Base-by-base conservation (phyloP, 345 rosid genomes). In the Syzygium aromaticum region DNA sequence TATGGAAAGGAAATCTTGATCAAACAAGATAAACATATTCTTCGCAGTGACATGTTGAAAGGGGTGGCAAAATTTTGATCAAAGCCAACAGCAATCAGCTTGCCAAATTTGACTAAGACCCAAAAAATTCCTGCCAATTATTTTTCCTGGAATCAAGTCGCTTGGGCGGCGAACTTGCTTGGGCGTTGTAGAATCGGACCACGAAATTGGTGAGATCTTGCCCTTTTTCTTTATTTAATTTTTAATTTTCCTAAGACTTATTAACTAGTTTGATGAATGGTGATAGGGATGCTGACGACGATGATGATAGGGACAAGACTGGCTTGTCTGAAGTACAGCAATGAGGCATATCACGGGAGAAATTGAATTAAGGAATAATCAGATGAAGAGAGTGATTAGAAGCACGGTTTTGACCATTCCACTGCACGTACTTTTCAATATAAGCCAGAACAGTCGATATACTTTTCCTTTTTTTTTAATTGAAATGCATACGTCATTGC, bases 271-370 rank as follows among this genome's bases (percentile, higher is more conserved):
- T 40, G 13, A 9, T 19, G 80, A 33, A 73, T 73, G 25, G 23
- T 40, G 40, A 40, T 40, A 40, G 40, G 4, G 40, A 40, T 40
- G 40, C 5, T 7, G 78, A 17, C 3, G 78, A 73, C 5, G 14
- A n/a, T 40, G 40, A 21, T 1, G 80, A 38, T 22, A 0, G 14
- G 49, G 80, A 38, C 38, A 73, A 73, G 25, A 19, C 80, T 38
- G 25, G 78, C 5, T 67, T 64, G 78, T 17, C 46, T 2, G 23
- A 33, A 67, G 46, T 2, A 0, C 0, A 21, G 2, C 11, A 25
- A 40, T 40, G 3, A 40, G 40, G 40, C 40, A 3, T 4, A 40
- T 40, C 40, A 40, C 40, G 40, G 40, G 40, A 40, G 40, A 40
- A 40, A 40, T 40, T 40, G 40, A 3, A 40, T 40, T 40, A 40